Evolutionary conservation across 345 rosid species (phyloP), one percentile per base, ranked within the genome.

Genomic region (Hibiscus trionum): DNA sequence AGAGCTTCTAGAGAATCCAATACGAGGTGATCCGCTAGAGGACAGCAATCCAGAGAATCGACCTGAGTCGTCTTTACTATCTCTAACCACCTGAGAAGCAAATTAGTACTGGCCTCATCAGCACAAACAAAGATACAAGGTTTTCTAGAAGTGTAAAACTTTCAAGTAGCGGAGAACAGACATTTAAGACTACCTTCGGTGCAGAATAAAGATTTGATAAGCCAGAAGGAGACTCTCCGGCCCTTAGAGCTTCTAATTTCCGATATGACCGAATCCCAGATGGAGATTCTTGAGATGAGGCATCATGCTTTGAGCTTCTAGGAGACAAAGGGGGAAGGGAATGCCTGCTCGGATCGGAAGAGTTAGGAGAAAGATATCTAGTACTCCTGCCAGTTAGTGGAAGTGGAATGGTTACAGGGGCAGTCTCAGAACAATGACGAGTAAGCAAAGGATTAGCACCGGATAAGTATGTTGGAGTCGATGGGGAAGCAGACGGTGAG

Each of bases 311-410:
- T 26, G 84, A 71, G 80, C 91, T 87, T 82, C 79, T 88, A 14
- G 93, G 98, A 55, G 98, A 93, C 52, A 85, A 74, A 42, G 98
- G 98, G 63, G 98, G 98, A 72, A 93, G 92, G 53, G 92, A 83
- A 76, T 85, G 80, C 78, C 82, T 84, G 83, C 81, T 84, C 53
- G 97, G 88, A 81, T 93, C 98, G 72, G 92, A 91, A 78, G 81
- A 88, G 80, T 89, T 88, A 61, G 93, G 88, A 69, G 93, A 84
- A 70, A 80, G 74, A 76, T 82, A 84, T 79, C 90, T 87, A 58
- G 86, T 81, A 76, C 69, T 79, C 59, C 83, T 79, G 31, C 76
- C 72, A 3, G 88, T 68, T 69, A 83, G 72, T 55, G 85, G 81
- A 72, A 77, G 84, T 33, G 98, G 98, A 62, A 93, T 91, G 19